These are phyloP conservation scores for Salvia miltiorrhiza DNA, from an alignment of 257 asterid genomes.

Conservation along the genomic window DNA sequence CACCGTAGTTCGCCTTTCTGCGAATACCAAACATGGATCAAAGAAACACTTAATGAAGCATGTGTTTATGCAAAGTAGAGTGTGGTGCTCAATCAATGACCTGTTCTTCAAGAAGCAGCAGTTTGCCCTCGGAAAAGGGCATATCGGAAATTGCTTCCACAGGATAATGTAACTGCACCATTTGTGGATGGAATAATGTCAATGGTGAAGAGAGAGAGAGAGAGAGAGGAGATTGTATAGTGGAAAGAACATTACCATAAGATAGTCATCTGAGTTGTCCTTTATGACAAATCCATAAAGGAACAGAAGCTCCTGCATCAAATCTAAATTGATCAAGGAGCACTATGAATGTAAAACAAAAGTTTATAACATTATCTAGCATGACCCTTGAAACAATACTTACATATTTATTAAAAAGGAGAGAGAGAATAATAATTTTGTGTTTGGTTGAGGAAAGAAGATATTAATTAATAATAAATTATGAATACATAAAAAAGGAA, in stretches of 20 bases:
- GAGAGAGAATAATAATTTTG: background rate
- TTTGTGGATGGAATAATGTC: conserved; percentile 13
- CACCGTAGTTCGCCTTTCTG: conserved; percentile 88
- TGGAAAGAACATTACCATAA: conserved; percentile 55
- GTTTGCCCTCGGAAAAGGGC: conserved; percentile 67
- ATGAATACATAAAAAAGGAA: background rate
- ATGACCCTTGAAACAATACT: background rate
- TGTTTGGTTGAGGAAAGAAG: background rate
- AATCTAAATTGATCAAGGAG: conserved; percentile 17
- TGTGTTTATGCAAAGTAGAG: background rate
- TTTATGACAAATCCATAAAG: conserved; percentile 82
- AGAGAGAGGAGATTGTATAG: background rate
- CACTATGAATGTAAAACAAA: background rate
- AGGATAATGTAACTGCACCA: conserved; percentile 76
- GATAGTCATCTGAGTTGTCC: conserved; percentile 88
- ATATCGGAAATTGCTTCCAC: conserved; percentile 60
- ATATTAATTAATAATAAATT: background rate
- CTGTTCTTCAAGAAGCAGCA: conserved; percentile 94
- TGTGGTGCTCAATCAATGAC: conserved; percentile 30
- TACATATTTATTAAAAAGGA: no score
- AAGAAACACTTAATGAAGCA: background rate
- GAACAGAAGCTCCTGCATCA: conserved; percentile 83
- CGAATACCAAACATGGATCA: conserved; percentile 14
- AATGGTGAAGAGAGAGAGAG: background rate
- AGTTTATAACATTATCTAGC: background rate